phyloP scores from a whole-genome alignment of 2,329 filamentous ascomycete genomes.

The Trichoderma sp. region DNA sequence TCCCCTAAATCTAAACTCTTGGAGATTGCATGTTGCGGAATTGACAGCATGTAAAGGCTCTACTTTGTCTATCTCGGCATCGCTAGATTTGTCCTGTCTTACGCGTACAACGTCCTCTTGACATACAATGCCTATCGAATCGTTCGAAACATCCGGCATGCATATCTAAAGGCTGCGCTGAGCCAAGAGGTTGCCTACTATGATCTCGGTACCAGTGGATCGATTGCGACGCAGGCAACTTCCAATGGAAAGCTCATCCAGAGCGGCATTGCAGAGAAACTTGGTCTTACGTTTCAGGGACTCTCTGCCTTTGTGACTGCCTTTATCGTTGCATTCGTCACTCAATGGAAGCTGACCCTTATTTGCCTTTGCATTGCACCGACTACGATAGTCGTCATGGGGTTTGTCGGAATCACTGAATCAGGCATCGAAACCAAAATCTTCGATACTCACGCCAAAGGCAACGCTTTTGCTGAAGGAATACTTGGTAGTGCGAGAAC shows the following conservation, averaged over 20 bases:
- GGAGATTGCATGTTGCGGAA: conserved; percentile 31
- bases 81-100: conserved; percentile 49
- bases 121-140: conserved; percentile 51
- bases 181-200: conserved; percentile 51
- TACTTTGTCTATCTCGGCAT: conserved; percentile 60
- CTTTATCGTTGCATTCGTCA: conserved; percentile 39
- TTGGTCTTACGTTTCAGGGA: conserved; percentile 40
- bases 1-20: background rate
- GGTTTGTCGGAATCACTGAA: conserved; percentile 27
- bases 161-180: conserved; percentile 49
- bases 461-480: conserved; percentile 36
- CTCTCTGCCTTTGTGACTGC: conserved; percentile 38
- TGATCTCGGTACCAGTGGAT: conserved; percentile 42
- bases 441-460: conserved; percentile 35
- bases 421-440: conserved; percentile 36
- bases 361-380: conserved; percentile 35
- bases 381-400: conserved; percentile 32
- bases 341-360: conserved; percentile 45
- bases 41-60: conserved; percentile 42
- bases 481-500: conserved; percentile 39
- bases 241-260: conserved; percentile 45
- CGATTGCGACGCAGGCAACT: conserved; percentile 42
- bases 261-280: conserved; percentile 40
- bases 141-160: conserved; percentile 46
- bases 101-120: conserved; percentile 43